A percentile compares a stretch with the other conserved stretches of the same genome.
Evolutionary conservation across 2,329 filamentous ascomycete genomes (phyloP).

Genomic region (Beauveria medogensis): DNA sequence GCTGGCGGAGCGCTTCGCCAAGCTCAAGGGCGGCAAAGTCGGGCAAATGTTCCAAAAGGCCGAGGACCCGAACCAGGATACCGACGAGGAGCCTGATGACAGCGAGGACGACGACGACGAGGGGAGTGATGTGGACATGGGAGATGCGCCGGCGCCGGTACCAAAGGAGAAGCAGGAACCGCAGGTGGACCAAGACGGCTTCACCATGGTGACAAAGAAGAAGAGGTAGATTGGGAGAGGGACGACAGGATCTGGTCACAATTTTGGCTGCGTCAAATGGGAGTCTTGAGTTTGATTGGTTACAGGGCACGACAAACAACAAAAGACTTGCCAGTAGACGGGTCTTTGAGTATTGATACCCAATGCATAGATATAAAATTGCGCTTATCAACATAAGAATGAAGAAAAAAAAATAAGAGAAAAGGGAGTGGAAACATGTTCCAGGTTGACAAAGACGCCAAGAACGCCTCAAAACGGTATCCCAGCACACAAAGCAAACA

Average conservation of each 20-base stretch:
- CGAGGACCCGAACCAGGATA: conserved; percentile 48
- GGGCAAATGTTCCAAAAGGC: conserved; percentile 46
- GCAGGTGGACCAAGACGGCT: conserved; percentile 74
- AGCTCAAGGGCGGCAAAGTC: conserved; percentile 50
- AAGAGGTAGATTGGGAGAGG: conserved; percentile 41
- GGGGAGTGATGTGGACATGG: conserved; percentile 55
- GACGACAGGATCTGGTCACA: not conserved
- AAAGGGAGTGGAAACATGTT: not conserved
- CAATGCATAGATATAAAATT: conserved; percentile 14
- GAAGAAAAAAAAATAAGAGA: not conserved
- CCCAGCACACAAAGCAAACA: not conserved
- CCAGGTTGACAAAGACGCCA: not conserved
- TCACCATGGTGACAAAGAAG: conserved; percentile 65
- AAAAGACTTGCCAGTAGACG: not conserved
- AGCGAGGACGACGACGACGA: conserved; percentile 52
- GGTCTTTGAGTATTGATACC: conserved; percentile 9
- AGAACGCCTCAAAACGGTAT: conserved; percentile 3
- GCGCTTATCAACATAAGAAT: not conserved
- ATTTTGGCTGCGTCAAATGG: not conserved
- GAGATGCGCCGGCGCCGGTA: conserved; percentile 49
- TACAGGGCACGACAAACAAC: not conserved
- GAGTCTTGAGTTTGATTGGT: not conserved
- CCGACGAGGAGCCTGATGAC: conserved; percentile 35
- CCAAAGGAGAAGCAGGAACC: conserved; percentile 58
- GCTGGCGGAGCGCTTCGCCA: conserved; percentile 56